Percentiles rank a stretch among this genome's conserved stretches.
Conservation (phyloP, 2,329 filamentous ascomycete genomes). For the Tothia fuscella region DNA sequence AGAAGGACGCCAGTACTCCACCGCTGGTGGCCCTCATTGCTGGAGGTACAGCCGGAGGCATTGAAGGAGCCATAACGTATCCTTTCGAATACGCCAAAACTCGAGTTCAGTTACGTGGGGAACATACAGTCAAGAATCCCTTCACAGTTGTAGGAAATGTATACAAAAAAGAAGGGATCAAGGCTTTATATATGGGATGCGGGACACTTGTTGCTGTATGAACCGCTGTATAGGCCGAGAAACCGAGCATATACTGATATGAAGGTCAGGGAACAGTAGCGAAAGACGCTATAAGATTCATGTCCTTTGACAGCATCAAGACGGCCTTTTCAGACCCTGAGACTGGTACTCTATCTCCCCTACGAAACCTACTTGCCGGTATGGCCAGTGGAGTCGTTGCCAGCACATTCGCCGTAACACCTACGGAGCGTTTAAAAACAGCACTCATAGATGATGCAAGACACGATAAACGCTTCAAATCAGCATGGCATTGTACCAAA, state of each 20-base stretch:
- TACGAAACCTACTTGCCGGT: constrained; percentile 48
- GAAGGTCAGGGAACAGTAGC: constrained; percentile 41
- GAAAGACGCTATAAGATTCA: constrained; percentile 55
- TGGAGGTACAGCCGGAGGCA: constrained; percentile 27
- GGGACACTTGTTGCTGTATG: constrained; percentile 44
- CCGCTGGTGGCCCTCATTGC: constrained; percentile 26
- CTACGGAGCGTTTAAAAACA: constrained; percentile 57
- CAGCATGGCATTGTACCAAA: constrained; percentile 38
- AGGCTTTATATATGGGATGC: constrained; percentile 52
- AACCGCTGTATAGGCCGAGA: too few relatives aligned
- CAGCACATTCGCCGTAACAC: constrained; percentile 52
- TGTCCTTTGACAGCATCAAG: constrained; percentile 55
- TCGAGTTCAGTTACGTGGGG: constrained; percentile 42
- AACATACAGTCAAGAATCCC: constrained; percentile 39
- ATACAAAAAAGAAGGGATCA: constrained; percentile 42
- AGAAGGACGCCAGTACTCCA: constrained; percentile 23
- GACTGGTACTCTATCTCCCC: constrained; percentile 43
- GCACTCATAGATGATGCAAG: constrained; percentile 52
- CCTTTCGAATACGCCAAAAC: constrained; percentile 60
- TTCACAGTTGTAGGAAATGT: constrained; percentile 45
- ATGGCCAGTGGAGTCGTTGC: constrained; percentile 53
- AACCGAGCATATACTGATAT: too few relatives aligned
- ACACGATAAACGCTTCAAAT: constrained; percentile 35
- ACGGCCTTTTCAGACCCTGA: constrained; percentile 42
- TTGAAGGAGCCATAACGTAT: constrained; percentile 35